These are phyloP conservation scores for Dictyostelium citrinum DNA, from an alignment of 78 protist genomes.

Conservation along the genomic window DNA sequence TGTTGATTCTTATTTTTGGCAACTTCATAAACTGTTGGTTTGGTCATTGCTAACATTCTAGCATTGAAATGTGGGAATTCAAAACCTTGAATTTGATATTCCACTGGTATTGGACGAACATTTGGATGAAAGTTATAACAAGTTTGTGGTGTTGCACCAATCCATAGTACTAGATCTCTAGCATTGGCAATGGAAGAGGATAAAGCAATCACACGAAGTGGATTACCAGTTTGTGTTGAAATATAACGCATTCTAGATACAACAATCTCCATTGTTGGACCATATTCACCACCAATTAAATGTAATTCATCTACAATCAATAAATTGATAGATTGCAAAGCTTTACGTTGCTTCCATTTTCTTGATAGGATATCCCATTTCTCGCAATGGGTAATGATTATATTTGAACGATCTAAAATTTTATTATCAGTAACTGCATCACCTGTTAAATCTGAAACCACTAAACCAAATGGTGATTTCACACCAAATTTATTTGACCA, in stretches of 20 bases:
- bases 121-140: constrained; percentile 96
- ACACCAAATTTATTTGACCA: constrained; percentile 50
- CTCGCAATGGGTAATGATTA: constrained; percentile 92
- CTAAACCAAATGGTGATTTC: constrained; percentile 58
- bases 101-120: constrained; percentile 97
- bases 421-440: constrained; percentile 93
- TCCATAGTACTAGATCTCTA: constrained; percentile 85
- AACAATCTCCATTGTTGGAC: constrained; percentile 90
- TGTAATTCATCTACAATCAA: constrained; percentile 96
- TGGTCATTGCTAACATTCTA: constrained; percentile 92
- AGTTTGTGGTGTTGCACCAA: constrained; percentile 80
- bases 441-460: constrained; percentile 97
- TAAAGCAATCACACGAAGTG: constrained; percentile 91
- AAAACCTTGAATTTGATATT: constrained; percentile 91
- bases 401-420: constrained; percentile 86
- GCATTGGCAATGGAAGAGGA: constrained; percentile 92
- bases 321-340: constrained; percentile 81
- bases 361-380: constrained; percentile 95
- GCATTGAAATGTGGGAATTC: constrained; percentile 83
- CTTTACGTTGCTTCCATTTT: constrained; percentile 91
- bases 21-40: constrained; percentile 90
- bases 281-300: constrained; percentile 93
- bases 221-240: constrained; percentile 70
- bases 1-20: constrained; percentile 37
- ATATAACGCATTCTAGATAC: constrained; percentile 95